Conservation (phyloP, 495 filamentous ascomycete species). For the Hypoxylon fuscum region DNA sequence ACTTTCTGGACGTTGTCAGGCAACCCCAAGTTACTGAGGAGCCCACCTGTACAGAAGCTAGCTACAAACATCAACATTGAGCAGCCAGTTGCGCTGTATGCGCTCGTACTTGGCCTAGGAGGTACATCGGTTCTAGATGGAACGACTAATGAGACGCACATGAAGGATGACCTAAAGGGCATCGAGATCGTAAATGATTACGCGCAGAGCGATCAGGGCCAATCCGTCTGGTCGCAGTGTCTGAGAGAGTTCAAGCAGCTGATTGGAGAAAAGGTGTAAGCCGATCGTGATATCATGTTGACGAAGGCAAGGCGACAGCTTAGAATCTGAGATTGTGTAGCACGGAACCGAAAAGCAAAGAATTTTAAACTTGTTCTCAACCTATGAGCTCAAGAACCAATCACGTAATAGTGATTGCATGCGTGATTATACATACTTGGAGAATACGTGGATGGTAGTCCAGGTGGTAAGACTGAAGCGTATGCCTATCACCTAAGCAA, state of each 20-base stretch:
- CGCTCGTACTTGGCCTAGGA: constrained; percentile 68
- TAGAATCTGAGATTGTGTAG: neutral
- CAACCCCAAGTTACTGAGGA: constrained; percentile 65
- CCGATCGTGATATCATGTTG: neutral
- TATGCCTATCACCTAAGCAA: too few species aligned
- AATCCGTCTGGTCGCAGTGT: constrained; percentile 55
- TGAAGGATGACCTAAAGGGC: constrained; percentile 71
- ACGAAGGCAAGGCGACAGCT: neutral
- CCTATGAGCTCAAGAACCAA: neutral
- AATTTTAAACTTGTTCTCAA: neutral
- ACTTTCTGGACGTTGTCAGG: constrained; percentile 83
- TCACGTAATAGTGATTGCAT: neutral
- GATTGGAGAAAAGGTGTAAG: constrained; percentile 54
- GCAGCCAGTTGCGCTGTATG: constrained; percentile 68
- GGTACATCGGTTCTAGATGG: constrained; percentile 72
- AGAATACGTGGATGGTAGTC: too few species aligned
- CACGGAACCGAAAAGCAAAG: neutral
- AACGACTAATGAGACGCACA: constrained; percentile 68
- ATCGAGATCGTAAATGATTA: constrained; percentile 60
- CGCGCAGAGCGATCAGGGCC: constrained; percentile 50
- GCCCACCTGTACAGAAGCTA: constrained; percentile 60
- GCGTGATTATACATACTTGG: neutral
- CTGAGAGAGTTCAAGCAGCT: constrained; percentile 56
- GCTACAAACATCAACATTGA: constrained; percentile 59
- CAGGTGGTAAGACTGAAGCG: too few species aligned